Conservation (phyloP, 148 eudicot species). For the Agrostemma githago region DNA sequence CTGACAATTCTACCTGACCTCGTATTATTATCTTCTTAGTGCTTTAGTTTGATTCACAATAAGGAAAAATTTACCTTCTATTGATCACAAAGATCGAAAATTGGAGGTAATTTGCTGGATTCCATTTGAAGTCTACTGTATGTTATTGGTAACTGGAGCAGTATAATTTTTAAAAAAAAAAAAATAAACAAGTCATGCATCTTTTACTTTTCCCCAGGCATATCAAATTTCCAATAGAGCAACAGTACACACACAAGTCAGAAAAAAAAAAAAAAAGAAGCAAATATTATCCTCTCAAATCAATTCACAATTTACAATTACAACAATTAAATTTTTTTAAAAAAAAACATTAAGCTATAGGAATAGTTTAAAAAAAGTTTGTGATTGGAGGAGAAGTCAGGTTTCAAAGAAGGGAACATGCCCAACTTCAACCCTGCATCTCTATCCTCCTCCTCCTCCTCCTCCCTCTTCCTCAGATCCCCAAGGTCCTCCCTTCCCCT, state of each 20-base stretch:
- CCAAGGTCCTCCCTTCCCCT: slow-evolving; percentile 27
- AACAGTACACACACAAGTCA: neutral
- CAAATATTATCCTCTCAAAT: neutral
- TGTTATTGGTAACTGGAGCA: neutral
- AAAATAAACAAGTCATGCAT: neutral
- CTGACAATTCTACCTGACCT: too few relatives aligned
- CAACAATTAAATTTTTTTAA: neutral
- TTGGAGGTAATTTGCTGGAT: neutral
- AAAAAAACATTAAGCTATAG: neutral
- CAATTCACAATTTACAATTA: neutral
- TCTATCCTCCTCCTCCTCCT: slow-evolving; percentile 42
- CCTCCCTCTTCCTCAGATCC: slow-evolving; percentile 40
- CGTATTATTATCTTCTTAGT: too few relatives aligned
- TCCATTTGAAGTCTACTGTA: neutral
- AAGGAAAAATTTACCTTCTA: too few relatives aligned
- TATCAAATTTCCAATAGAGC: slow-evolving; percentile 1
- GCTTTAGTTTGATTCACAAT: too few relatives aligned
- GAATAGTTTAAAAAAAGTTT: neutral
- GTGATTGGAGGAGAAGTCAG: neutral
- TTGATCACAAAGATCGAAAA: too few relatives aligned
- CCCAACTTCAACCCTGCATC: slow-evolving; percentile 52
- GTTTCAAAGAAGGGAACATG: slow-evolving; percentile 59
- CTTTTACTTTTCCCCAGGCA: slow-evolving; percentile 1
- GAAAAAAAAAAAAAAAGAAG: neutral
- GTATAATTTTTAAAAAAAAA: neutral